Evolutionary conservation across 2,329 filamentous ascomycete species (phyloP).

Genomic region (Diaporthe sp.): DNA sequence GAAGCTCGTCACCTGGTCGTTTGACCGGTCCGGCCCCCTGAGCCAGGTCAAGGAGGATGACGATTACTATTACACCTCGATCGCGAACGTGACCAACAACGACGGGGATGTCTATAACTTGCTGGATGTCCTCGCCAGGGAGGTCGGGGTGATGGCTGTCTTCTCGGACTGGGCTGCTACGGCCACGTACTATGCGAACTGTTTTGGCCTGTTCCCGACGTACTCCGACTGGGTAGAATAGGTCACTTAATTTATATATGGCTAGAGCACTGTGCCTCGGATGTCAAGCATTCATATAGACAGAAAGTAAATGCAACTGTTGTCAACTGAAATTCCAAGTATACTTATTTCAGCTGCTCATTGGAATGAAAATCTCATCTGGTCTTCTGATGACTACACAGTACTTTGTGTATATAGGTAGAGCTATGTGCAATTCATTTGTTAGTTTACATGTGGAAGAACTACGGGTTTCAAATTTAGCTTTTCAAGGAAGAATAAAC

Average conservation of each 20-base stretch:
- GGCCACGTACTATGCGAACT: slow-evolving; percentile 80
- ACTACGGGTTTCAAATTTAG: too few relatives aligned
- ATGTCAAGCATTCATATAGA: neutral
- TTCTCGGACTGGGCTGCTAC: slow-evolving; percentile 81
- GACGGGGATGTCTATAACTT: slow-evolving; percentile 78
- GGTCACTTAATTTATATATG: neutral
- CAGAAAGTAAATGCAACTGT: too few relatives aligned
- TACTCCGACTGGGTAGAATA: slow-evolving; percentile 34
- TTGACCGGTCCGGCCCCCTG: slow-evolving; percentile 76
- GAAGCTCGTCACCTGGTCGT: slow-evolving; percentile 77
- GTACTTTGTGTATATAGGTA: too few relatives aligned
- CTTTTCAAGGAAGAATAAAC: neutral
- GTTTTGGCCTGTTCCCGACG: slow-evolving; percentile 61
- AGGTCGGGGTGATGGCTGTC: slow-evolving; percentile 73
- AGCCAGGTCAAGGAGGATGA: slow-evolving; percentile 45
- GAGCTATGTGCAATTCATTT: too few relatives aligned
- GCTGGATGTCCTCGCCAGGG: slow-evolving; percentile 73
- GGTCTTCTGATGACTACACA: too few relatives aligned
- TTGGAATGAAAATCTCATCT: too few relatives aligned
- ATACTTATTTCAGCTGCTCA: too few relatives aligned
- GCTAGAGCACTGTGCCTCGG: neutral
- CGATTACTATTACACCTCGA: slow-evolving; percentile 70
- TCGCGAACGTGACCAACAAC: slow-evolving; percentile 67
- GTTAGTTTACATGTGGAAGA: too few relatives aligned
- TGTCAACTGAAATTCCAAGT: too few relatives aligned